phyloP scores from a whole-genome alignment of 176 grass and related monocot species.

The Cocos nucifera region DNA sequence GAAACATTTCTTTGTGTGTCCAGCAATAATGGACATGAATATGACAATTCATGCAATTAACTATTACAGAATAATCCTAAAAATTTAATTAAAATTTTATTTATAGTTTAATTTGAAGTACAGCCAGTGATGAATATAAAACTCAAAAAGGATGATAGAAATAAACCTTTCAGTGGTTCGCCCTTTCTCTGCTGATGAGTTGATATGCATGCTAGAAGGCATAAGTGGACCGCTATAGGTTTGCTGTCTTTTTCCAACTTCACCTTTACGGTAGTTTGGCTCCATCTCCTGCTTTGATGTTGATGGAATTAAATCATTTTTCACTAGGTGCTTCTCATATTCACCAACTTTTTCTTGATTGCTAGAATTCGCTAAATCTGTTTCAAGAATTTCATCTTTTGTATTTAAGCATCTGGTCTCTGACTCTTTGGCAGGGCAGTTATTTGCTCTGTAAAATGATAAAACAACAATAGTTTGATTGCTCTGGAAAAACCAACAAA shows the following conservation, averaged over 20 bases:
- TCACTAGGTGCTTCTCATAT: constrained; percentile 33
- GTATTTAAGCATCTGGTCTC: constrained; percentile 19
- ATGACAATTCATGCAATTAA: too few species aligned
- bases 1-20: too few species aligned
- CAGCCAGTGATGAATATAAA: background rate
- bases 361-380: constrained; percentile 25
- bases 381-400: constrained; percentile 35
- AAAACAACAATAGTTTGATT: background rate
- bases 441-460: constrained; percentile 8
- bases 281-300: constrained; percentile 54
- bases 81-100: too few species aligned
- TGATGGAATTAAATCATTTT: constrained; percentile 47
- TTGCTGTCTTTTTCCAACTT: constrained; percentile 50
- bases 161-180: constrained; percentile 57
- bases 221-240: constrained; percentile 54
- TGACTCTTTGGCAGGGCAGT: background rate
- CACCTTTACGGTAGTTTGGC: constrained; percentile 37
- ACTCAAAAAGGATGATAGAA: constrained; percentile 10
- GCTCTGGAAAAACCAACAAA: background rate
- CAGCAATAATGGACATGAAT: too few species aligned
- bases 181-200: constrained; percentile 35
- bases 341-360: constrained; percentile 36
- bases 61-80: too few species aligned
- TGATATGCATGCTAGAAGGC: constrained; percentile 24
- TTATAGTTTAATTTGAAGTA: too few species aligned